A percentile compares a stretch with the other conserved stretches of the same genome.
phyloP scores from a whole-genome alignment of 2,329 filamentous ascomycete species.

The Apiospora koreana region DNA sequence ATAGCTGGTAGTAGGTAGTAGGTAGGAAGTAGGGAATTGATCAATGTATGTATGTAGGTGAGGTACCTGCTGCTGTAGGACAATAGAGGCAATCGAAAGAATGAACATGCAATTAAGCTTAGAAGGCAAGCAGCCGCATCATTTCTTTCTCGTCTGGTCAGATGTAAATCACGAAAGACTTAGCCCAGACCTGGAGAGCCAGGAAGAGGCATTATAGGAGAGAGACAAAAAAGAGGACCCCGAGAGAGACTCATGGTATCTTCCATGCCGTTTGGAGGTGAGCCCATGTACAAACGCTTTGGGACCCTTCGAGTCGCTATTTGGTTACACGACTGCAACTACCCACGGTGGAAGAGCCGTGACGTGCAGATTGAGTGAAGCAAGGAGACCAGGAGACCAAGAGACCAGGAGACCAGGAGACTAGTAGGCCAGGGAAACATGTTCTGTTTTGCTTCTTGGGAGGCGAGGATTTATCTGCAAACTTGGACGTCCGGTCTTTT shows the following conservation, averaged over 20 bases:
- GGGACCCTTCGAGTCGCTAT: background rate
- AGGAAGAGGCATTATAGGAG: background rate
- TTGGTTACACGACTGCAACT: background rate
- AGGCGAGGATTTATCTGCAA: background rate
- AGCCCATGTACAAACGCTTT: background rate
- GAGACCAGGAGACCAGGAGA: no score
- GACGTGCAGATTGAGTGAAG: constrained; percentile 1
- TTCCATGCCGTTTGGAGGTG: background rate
- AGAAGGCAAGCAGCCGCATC: constrained; percentile 15
- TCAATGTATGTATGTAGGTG: background rate
- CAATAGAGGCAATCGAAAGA: background rate
- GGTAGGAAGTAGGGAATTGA: no score
- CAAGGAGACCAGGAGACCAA: background rate
- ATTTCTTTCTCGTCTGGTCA: background rate
- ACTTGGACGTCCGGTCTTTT: background rate
- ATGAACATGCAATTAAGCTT: constrained; percentile 17
- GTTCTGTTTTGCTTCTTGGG: background rate
- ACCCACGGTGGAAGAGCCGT: background rate
- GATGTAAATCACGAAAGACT: background rate
- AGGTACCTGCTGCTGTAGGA: background rate
- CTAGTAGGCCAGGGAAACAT: background rate
- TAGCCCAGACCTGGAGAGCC: background rate
- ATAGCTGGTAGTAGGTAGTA: no score
- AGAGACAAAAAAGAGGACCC: constrained; percentile 1
- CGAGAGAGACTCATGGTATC: background rate